Conservation (phyloP, 441 rosid genomes). For the Syzygium malaccense region DNA sequence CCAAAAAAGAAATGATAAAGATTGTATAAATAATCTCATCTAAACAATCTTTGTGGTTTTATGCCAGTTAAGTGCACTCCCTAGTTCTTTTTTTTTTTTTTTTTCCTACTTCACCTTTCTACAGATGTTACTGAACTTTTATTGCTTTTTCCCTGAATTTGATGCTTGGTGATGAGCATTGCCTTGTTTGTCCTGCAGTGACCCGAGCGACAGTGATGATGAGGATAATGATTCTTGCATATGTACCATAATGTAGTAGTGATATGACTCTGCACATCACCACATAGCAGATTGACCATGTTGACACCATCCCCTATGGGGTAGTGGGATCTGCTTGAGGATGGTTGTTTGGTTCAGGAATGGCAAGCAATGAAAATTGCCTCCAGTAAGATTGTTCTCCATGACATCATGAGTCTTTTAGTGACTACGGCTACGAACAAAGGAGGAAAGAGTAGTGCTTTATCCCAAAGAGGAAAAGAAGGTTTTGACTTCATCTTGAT, state of each 20-base stretch:
- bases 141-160: neutral
- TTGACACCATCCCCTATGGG: conserved; percentile 24
- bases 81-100: neutral
- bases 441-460: neutral
- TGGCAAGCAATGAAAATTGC: neutral
- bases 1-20: neutral
- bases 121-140: neutral
- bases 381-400: neutral
- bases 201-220: conserved; percentile 69
- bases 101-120: neutral
- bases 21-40: neutral
- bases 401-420: neutral
- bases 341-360: neutral
- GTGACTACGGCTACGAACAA: neutral
- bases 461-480: neutral
- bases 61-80: neutral
- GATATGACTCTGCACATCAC: neutral
- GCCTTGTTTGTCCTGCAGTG: conserved; percentile 42
- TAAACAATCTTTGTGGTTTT: neutral
- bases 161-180: neutral
- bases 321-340: conserved; percentile 17
- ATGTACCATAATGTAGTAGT: conserved; percentile 71
- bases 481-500: neutral
- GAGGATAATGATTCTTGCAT: conserved; percentile 78
- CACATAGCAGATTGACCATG: conserved; percentile 27